These are phyloP conservation scores for Stropharia rugosoannulata DNA, from an alignment of 768 basidiomycete genomes.

Conservation along the genomic window DNA sequence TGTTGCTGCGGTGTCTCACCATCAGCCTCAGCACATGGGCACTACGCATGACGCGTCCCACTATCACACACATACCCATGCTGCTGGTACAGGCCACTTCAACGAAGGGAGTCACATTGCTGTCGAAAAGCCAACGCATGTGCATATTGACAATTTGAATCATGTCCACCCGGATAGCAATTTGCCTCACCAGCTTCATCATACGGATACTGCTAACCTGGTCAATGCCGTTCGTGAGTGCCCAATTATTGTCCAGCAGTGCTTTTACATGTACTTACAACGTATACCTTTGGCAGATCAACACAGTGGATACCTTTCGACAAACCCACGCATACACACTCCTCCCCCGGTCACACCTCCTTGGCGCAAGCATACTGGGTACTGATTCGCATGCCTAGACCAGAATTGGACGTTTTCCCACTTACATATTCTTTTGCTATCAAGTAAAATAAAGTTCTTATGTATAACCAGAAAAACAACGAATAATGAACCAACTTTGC, in stretches of 20 bases:
- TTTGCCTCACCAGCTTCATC: slow-evolving; percentile 4
- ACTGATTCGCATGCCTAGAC: too few species aligned
- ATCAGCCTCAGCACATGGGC: slow-evolving; percentile 3
- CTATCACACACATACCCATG: not conserved
- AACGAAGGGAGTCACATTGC: not conserved
- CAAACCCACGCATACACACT: not conserved
- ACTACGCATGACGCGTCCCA: not conserved
- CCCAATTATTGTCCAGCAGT: not conserved
- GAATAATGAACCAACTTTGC: too few species aligned
- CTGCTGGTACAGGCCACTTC: not conserved
- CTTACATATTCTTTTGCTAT: too few species aligned
- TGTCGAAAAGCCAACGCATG: not conserved
- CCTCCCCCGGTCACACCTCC: not conserved
- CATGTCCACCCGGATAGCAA: slow-evolving; percentile 1
- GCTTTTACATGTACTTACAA: not conserved
- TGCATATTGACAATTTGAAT: slow-evolving; percentile 3
- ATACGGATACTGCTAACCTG: not conserved
- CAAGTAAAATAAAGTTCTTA: too few species aligned
- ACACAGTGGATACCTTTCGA: not conserved
- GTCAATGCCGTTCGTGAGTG: not conserved
- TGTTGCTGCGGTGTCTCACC: slow-evolving; percentile 3
- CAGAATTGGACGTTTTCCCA: too few species aligned
- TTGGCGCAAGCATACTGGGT: too few species aligned
- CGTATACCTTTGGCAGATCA: not conserved
- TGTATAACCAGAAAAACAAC: too few species aligned